Evolutionary conservation across 2,329 filamentous ascomycete genomes (phyloP), one percentile per base, ranked within the genome.

Genomic region (Aspergillus pseudoglaucus): DNA sequence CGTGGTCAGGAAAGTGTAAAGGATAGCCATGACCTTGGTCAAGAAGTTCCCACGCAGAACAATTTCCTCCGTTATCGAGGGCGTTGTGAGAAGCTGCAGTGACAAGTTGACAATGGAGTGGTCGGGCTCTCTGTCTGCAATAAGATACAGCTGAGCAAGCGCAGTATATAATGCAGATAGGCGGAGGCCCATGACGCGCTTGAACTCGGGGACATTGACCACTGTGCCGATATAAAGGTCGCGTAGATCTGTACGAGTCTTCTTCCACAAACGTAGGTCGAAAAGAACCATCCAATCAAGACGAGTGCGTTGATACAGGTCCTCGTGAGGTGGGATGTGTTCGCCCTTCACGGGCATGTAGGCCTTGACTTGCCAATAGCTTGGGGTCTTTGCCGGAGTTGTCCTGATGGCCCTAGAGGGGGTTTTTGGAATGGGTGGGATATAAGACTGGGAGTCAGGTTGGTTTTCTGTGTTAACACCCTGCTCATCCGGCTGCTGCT

Each of bases 101-200:
- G 91, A 97, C 33, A 98, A 81, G 63, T 96, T 96, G 75, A 98
- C 95, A 63, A 98, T 97, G 9, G 91, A 97, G 68, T 97, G 91
- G 62, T 98, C 93, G 2, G 93, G 93, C 66, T 98, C 93, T 54
- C 93, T 80, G 63, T 98, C 93, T 12, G 91, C 91, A 55, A 98
- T 93, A 25, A 98, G 80, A 65, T 97, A 98, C 3, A 98, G 75
- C 65, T 98, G 91, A 4, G 93, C 90, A 42, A 98, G 74, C 2
- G 87, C 88, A 1, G 93, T 97, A 69, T 98, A 98, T 3, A 98
- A 77, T 1, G 90, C 91, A 46, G 94, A 89, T 65, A 98, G 94
- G n/a, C 93, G 83, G 39, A 98, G 75, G 2, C 91, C 90, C 47
- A 98, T 76, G 8, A 98, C 83, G 17, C 91, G 84, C 72, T 98